Conservation (phyloP, 2,329 filamentous ascomycete species). For the Scedosporium boydii region DNA sequence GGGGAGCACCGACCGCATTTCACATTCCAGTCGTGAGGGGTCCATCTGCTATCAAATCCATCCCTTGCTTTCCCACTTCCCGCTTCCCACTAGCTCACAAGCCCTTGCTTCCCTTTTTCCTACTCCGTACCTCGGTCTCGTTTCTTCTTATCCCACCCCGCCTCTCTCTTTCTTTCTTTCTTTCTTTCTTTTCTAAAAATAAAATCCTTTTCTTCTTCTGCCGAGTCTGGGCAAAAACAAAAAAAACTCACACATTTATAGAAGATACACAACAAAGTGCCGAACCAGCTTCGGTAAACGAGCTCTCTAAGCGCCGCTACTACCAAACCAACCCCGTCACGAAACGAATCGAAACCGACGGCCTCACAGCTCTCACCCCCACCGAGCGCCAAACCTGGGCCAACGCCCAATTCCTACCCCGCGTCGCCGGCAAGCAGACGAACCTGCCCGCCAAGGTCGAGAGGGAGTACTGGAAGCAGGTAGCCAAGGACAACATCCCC, state of each 20-base stretch:
- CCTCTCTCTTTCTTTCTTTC: background rate
- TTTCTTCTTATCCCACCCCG: background rate
- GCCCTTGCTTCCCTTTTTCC: background rate
- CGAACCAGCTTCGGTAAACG: slow-evolving; percentile 34
- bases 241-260: background rate
- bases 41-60: too few species aligned
- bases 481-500: slow-evolving; percentile 42
- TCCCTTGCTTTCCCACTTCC: too few species aligned
- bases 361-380: slow-evolving; percentile 33
- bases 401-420: slow-evolving; percentile 34
- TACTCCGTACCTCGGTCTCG: background rate
- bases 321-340: slow-evolving; percentile 41
- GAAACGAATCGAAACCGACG: slow-evolving; percentile 31
- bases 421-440: slow-evolving; percentile 25
- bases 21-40: too few species aligned
- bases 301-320: slow-evolving; percentile 37
- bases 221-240: background rate
- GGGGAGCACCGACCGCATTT: background rate
- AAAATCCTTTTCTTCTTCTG: background rate
- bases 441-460: slow-evolving; percentile 36
- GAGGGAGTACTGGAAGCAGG: slow-evolving; percentile 48
- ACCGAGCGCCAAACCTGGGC: slow-evolving; percentile 40
- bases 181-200: background rate
- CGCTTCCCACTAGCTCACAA: background rate
- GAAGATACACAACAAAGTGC: background rate